Evolutionary conservation across 2,329 filamentous ascomycete genomes (phyloP).

Genomic region (Setomelanomma holmii): DNA sequence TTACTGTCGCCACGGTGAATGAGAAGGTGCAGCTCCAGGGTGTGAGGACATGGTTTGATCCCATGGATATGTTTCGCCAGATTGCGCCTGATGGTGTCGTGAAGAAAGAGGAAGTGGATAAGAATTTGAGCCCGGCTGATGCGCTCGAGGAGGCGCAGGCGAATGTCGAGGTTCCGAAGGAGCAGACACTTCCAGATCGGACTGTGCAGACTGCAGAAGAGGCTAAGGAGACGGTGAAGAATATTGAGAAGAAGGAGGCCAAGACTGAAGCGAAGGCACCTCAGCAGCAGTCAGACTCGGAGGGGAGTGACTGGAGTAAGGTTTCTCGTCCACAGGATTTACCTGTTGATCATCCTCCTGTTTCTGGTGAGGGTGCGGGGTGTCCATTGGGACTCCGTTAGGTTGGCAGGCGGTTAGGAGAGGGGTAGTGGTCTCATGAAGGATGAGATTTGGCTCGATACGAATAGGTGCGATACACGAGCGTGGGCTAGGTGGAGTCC

Average conservation of each 20-base stretch:
- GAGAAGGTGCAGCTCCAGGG: constrained; percentile 64
- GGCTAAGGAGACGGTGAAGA: constrained; percentile 11
- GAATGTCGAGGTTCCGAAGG: constrained; percentile 14
- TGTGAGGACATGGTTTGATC: constrained; percentile 71
- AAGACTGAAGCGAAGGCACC: not conserved
- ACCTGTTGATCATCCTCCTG: constrained; percentile 13
- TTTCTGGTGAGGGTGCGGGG: constrained; percentile 4
- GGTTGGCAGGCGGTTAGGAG: not conserved
- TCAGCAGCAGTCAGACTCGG: not conserved
- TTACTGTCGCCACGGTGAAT: constrained; percentile 68
- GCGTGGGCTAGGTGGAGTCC: too few species aligned
- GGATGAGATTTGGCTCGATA: not conserved
- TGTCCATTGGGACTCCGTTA: constrained; percentile 17
- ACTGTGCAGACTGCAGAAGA: constrained; percentile 19
- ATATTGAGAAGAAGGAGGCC: constrained; percentile 13
- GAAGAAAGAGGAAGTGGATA: constrained; percentile 52
- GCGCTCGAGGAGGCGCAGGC: constrained; percentile 31
- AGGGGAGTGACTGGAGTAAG: not conserved
- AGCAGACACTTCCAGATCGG: constrained; percentile 20
- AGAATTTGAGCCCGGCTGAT: constrained; percentile 40
- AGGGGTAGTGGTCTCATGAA: not conserved
- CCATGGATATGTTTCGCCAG: constrained; percentile 71
- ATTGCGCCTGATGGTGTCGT: constrained; percentile 61
- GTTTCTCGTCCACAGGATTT: constrained; percentile 3
- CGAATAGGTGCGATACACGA: not conserved